phyloP scores from a whole-genome alignment of 345 rosid species.

The Microthlaspi erraticum region DNA sequence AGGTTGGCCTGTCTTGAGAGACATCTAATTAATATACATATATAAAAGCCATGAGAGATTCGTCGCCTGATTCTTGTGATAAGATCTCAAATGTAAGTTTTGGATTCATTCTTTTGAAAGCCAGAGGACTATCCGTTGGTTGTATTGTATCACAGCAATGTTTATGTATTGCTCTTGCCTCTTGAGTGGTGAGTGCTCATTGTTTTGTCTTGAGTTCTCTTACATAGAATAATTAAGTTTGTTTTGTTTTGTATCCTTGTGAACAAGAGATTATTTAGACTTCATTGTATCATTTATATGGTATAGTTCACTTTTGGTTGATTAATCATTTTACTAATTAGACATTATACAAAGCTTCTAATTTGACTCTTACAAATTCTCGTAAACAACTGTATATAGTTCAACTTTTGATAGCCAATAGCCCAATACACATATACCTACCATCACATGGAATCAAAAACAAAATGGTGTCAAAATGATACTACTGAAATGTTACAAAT shows the following conservation, averaged over 20 bases:
- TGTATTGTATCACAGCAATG: slow-evolving; percentile 19
- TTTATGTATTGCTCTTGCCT: slow-evolving; percentile 22
- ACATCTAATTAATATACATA: slow-evolving; percentile 43
- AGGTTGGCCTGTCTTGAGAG: slow-evolving; percentile 83
- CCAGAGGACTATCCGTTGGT: not conserved
- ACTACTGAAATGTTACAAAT: no score
- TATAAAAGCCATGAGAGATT: not conserved
- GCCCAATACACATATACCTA: no score
- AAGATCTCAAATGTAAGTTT: slow-evolving; percentile 11
- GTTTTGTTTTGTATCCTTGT: not conserved
- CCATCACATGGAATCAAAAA: no score
- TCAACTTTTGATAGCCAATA: no score
- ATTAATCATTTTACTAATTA: no score
- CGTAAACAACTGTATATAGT: no score
- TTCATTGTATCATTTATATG: not conserved
- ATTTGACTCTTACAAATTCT: no score
- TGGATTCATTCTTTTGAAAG: slow-evolving; percentile 37
- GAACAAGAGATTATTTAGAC: slow-evolving; percentile 1
- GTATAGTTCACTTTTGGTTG: not conserved
- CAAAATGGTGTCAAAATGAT: no score
- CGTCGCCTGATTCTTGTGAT: not conserved
- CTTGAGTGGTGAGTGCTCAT: slow-evolving; percentile 15
- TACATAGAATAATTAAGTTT: not conserved
- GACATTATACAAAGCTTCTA: no score
- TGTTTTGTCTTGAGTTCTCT: slow-evolving; percentile 11